phyloP scores from a whole-genome alignment of 306 rosid genomes.

The Glycine tomentella region DNA sequence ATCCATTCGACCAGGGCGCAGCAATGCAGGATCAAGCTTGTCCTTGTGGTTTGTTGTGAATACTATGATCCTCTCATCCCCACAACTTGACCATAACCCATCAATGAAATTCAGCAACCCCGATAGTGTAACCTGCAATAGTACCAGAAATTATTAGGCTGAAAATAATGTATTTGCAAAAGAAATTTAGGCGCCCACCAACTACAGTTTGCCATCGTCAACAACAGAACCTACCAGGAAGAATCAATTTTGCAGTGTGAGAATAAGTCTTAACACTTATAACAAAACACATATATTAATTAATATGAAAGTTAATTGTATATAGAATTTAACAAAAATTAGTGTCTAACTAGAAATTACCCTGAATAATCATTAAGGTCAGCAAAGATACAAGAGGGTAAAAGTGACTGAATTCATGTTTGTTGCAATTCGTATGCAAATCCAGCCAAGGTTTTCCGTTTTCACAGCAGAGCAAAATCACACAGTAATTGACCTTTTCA shows the following conservation, averaged over 20 bases:
- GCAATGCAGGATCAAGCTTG: conserved; percentile 51
- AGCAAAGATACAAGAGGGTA: background rate
- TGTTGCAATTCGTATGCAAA: background rate
- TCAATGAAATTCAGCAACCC: conserved; percentile 56
- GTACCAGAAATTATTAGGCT: background rate
- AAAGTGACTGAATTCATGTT: background rate
- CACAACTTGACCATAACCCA: conserved; percentile 62
- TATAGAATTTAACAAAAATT: background rate
- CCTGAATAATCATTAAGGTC: background rate
- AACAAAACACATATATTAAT: background rate
- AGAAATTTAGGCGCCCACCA: background rate
- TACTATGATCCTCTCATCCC: conserved; percentile 59
- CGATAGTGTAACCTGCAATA: conserved; percentile 47
- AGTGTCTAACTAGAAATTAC: background rate
- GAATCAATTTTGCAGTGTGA: background rate
- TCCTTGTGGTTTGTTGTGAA: conserved; percentile 62
- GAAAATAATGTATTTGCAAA: background rate
- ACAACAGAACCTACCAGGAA: background rate
- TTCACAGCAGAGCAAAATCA: background rate
- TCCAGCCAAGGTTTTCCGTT: background rate
- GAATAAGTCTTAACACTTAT: background rate
- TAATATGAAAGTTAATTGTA: background rate
- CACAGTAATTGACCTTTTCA: background rate
- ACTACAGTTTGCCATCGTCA: background rate
- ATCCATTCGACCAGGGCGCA: conserved; percentile 59